Conservation (phyloP, 495 filamentous ascomycete species). For the Trichoderma reesei region DNA sequence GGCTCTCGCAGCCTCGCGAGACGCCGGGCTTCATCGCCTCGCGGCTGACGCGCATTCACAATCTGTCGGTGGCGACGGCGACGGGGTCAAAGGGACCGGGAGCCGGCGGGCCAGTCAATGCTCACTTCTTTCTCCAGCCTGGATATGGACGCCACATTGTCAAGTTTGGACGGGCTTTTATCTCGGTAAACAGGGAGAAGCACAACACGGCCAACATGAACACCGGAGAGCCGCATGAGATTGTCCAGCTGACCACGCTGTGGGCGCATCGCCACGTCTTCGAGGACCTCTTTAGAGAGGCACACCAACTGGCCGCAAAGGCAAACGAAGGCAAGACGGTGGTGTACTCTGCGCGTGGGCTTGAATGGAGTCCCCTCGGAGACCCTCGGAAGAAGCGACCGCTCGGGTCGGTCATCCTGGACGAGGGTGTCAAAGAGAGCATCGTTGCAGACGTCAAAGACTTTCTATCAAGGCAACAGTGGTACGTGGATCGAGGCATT, state of each 20-base stretch:
- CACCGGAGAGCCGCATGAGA: slow-evolving; percentile 86
- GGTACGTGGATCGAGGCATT: slow-evolving; percentile 93
- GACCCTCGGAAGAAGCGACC: slow-evolving; percentile 80
- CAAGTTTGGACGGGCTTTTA: slow-evolving; percentile 68
- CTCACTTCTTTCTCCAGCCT: slow-evolving; percentile 79
- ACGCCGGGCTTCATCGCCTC: slow-evolving; percentile 34
- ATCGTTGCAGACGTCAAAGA: slow-evolving; percentile 80
- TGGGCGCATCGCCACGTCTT: slow-evolving; percentile 82
- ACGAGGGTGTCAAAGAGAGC: slow-evolving; percentile 72
- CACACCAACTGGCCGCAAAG: slow-evolving; percentile 62
- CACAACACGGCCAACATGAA: slow-evolving; percentile 58
- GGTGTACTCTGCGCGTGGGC: slow-evolving; percentile 76
- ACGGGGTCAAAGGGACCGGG: slow-evolving; percentile 50
- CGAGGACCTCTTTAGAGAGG: slow-evolving; percentile 74
- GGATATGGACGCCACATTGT: slow-evolving; percentile 82
- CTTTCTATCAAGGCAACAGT: slow-evolving; percentile 66
- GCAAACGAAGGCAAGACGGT: slow-evolving; percentile 89
- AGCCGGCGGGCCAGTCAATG: slow-evolving; percentile 55
- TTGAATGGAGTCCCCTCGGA: slow-evolving; percentile 76
- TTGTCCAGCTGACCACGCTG: slow-evolving; percentile 82
- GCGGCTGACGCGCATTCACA: slow-evolving; percentile 40
- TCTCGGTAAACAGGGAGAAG: slow-evolving; percentile 78
- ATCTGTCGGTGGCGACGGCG: slow-evolving; percentile 39
- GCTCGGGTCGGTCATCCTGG: slow-evolving; percentile 77
- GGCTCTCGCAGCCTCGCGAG: slow-evolving; percentile 77